phyloP scores from a whole-genome alignment of 768 basidiomycete species.

The Inosperma sp. region DNA sequence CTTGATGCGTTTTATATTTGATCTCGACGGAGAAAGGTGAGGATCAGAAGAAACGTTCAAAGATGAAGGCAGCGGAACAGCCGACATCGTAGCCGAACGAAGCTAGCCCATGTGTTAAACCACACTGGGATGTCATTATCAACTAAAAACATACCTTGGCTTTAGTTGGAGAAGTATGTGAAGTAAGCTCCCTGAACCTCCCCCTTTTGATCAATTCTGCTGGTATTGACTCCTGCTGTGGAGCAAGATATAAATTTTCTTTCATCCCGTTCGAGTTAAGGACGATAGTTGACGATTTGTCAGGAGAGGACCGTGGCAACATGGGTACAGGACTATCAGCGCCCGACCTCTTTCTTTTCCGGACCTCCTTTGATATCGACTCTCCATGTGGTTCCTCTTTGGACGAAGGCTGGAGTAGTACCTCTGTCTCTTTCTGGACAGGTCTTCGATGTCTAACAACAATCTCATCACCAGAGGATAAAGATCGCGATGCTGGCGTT shows the following conservation, averaged over 20 bases:
- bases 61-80: constrained; percentile 3
- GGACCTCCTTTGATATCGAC: not conserved
- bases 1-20: constrained; percentile 58
- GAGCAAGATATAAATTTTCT: not conserved
- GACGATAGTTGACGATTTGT: not conserved
- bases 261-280: not conserved
- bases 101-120: not conserved
- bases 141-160: not conserved
- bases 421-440: not conserved
- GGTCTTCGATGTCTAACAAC: not conserved
- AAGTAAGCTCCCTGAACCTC: not conserved
- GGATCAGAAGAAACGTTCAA: constrained; percentile 8
- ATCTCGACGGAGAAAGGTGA: constrained; percentile 20
- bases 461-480: not conserved
- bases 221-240: not conserved
- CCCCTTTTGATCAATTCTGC: not conserved
- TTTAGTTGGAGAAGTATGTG: not conserved
- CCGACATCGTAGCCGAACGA: not conserved
- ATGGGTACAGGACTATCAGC: not conserved
- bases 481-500: not conserved
- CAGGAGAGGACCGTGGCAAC: not conserved
- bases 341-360: constrained; percentile 1
- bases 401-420: not conserved
- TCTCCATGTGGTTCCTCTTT: not conserved
- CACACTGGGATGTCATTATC: not conserved